Evolutionary conservation across 1,139 yeast species (phyloP).

Genomic region (Suhomyces anneliseae): DNA sequence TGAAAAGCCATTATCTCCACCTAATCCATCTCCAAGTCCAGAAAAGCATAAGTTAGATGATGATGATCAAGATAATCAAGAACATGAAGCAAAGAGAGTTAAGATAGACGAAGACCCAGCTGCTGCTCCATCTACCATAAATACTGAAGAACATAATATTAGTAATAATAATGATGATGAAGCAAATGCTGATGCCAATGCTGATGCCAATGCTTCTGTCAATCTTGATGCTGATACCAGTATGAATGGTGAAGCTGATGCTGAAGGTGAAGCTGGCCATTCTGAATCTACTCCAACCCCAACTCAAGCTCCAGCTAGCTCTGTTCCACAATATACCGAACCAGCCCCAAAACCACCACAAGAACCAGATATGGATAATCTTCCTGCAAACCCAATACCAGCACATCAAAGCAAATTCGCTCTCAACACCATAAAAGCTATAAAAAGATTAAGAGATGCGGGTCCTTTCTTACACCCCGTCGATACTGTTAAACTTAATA

Average conservation of each 20-base stretch:
- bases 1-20: constrained; percentile 46
- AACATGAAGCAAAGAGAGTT: constrained; percentile 21
- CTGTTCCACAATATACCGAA: constrained; percentile 26
- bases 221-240: constrained; percentile 4
- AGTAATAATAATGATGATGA: constrained; percentile 4
- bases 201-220: neutral
- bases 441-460: constrained; percentile 90
- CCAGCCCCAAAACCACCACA: constrained; percentile 75
- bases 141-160: constrained; percentile 5
- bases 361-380: constrained; percentile 70
- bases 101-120: constrained; percentile 18
- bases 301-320: constrained; percentile 14
- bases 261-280: constrained; percentile 2
- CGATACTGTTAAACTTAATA: constrained; percentile 81
- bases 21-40: constrained; percentile 47
- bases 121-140: neutral
- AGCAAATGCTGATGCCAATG: neutral
- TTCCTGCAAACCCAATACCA: constrained; percentile 74
- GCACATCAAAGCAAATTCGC: constrained; percentile 81
- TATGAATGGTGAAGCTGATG: neutral
- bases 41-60: constrained; percentile 37
- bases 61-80: constrained; percentile 8
- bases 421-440: constrained; percentile 67
- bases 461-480: constrained; percentile 89
- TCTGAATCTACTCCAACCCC: constrained; percentile 6